Evolutionary conservation across 2,329 filamentous ascomycete genomes (phyloP).

Genomic region (Fusarium oxysporum): DNA sequence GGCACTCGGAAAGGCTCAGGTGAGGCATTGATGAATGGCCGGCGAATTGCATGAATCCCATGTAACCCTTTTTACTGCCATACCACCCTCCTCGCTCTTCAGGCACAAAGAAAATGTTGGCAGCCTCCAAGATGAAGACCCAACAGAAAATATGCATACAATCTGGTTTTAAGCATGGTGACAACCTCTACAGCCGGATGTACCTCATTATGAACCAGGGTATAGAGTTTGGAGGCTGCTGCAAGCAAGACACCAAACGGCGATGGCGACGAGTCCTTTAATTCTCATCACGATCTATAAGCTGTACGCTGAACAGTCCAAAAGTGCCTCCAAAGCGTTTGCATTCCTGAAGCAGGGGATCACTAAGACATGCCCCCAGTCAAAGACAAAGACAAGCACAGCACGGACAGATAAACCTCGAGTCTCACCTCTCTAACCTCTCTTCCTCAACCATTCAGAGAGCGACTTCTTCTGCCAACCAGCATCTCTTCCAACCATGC

Average conservation of each 20-base stretch:
- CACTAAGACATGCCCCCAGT: constrained; percentile 5
- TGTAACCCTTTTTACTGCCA: constrained; percentile 27
- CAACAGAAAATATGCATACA: constrained; percentile 25
- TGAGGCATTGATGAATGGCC: constrained; percentile 24
- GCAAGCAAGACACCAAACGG: neutral
- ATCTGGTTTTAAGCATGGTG: neutral
- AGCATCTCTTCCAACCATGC: constrained; percentile 1
- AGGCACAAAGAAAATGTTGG: constrained; percentile 25
- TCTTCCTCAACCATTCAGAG: constrained; percentile 2
- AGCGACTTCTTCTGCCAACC: constrained; percentile 1
- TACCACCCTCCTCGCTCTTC: constrained; percentile 10
- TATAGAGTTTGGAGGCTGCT: constrained; percentile 11
- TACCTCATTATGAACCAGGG: neutral
- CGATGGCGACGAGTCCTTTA: neutral
- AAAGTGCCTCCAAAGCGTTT: constrained; percentile 22
- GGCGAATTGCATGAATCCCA: constrained; percentile 8
- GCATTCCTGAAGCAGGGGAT: constrained; percentile 29
- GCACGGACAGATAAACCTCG: neutral
- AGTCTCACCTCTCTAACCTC: neutral
- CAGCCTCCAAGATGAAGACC: constrained; percentile 16
- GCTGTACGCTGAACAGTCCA: constrained; percentile 2
- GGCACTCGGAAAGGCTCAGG: neutral
- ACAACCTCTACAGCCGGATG: constrained; percentile 7
- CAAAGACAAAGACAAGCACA: constrained; percentile 20
- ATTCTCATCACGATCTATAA: neutral